Base-by-base conservation (phyloP, 495 filamentous ascomycete species). In the Aspergillus hancockii region DNA sequence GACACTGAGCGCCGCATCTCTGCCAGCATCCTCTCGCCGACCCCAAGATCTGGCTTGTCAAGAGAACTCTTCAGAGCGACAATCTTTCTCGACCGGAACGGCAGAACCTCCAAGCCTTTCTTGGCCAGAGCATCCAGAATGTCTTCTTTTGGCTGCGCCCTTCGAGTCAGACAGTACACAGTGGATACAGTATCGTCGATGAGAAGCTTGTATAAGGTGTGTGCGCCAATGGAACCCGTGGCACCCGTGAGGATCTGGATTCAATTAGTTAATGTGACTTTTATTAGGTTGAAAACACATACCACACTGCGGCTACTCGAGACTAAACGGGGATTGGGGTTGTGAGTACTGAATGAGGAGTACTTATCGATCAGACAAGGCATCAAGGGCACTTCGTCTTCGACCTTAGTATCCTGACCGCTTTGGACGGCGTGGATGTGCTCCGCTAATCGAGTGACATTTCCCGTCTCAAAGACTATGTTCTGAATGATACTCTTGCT, bases 201-300 rank as follows among this genome's bases (percentile, higher is more conserved):
- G 3, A 83, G 63, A 13, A 88, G 75, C 50, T 77, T 73, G 47
- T 71, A 64, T 4, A 87, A 70, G 4, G 80, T 68, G 47, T 86
- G 81, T 0, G 81, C 79, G 19, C 85, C 85, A 18, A 88, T 77
- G 30, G 77, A 80, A 12, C 85, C 85, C 3, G 83, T 87, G 0
- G 82, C 78, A 18, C 85, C 85, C 1, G 85, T 87, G 18, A 88
- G 70, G 36, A 87, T 66, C 81, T 84, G 40, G 12, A 18, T 8
- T 0, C n/a, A 34, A 50, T 68, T 59, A 67, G 63, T 1, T 4
- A n/a, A 23, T 4, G n/a, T 22, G 19, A 28, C 13, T 3, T 12
- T 13, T 18, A 22, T 23, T n/a, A 9, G 28, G 10, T 31, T 45
- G 23, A 14, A 34, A 45, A 21, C 49, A 66, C 73, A 63, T 68